phyloP scores from a whole-genome alignment of 2,329 filamentous ascomycete species.

The Verticillium longisporum region DNA sequence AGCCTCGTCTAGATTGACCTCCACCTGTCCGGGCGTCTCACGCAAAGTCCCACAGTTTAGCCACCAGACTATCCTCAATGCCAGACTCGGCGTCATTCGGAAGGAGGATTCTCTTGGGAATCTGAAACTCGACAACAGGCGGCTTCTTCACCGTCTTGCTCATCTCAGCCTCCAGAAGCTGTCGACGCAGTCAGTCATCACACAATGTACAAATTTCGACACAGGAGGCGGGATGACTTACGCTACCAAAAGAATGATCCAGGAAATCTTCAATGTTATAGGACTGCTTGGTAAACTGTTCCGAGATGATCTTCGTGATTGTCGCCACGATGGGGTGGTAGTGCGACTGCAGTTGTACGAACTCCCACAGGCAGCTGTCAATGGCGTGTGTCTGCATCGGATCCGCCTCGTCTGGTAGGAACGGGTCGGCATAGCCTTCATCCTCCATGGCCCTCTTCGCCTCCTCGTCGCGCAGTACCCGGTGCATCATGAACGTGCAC shows the following conservation, averaged over 20 bases:
- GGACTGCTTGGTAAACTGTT: constrained; percentile 93
- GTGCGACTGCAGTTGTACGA: constrained; percentile 83
- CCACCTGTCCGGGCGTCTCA: not conserved
- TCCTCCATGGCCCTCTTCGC: constrained; percentile 53
- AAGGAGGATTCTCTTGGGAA: constrained; percentile 75
- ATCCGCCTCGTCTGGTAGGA: constrained; percentile 66
- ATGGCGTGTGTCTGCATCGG: constrained; percentile 83
- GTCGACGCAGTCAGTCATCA: constrained; percentile 22
- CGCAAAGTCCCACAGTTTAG: constrained; percentile 55
- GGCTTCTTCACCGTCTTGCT: constrained; percentile 76
- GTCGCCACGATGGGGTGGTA: constrained; percentile 97
- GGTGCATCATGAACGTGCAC: constrained; percentile 94
- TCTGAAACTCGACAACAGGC: constrained; percentile 88
- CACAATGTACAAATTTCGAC: not conserved
- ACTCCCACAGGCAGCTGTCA: constrained; percentile 91
- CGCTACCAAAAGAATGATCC: constrained; percentile 83
- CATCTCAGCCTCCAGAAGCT: constrained; percentile 81
- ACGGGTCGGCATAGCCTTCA: constrained; percentile 63
- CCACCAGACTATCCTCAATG: constrained; percentile 47
- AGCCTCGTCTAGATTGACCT: not conserved
- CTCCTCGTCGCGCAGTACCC: constrained; percentile 55
- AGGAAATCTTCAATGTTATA: constrained; percentile 98
- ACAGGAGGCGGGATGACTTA: constrained; percentile 34
- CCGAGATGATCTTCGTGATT: constrained; percentile 84
- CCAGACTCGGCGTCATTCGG: constrained; percentile 40